Percentiles rank a stretch among this genome's conserved stretches.
Conservation (phyloP, 208 protist genomes). For the Vickermania spadyakhi region DNA sequence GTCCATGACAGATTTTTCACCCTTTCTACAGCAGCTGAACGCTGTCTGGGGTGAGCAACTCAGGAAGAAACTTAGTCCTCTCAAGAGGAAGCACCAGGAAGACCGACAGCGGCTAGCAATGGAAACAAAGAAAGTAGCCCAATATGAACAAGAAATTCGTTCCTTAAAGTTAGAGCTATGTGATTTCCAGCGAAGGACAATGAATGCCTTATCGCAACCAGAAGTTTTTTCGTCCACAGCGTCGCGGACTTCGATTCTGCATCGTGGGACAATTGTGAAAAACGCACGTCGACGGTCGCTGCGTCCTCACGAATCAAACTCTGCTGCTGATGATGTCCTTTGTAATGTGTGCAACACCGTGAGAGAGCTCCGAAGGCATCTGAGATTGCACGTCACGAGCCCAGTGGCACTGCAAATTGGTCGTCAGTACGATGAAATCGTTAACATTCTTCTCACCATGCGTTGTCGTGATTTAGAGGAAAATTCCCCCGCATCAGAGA, state of each 20-base stretch:
- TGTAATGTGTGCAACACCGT: constrained; percentile 21
- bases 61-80: constrained; percentile 36
- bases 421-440: constrained; percentile 49
- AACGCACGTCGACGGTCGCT: too few relatives aligned
- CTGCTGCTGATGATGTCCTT: not conserved
- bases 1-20: constrained; percentile 67
- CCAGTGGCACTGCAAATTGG: constrained; percentile 56
- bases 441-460: constrained; percentile 16
- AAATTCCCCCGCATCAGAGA: too few relatives aligned
- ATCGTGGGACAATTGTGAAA: too few relatives aligned
- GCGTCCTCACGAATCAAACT: too few relatives aligned
- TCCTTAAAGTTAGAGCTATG: too few relatives aligned
- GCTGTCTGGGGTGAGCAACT: constrained; percentile 59
- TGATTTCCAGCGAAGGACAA: too few relatives aligned
- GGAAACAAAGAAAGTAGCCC: not conserved
- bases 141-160: too few relatives aligned
- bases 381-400: constrained; percentile 64
- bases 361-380: constrained; percentile 52
- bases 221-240: too few relatives aligned
- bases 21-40: constrained; percentile 75
- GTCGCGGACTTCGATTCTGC: too few relatives aligned
- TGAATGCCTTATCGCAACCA: too few relatives aligned
- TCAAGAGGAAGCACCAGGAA: constrained; percentile 18
- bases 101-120: constrained; percentile 12
- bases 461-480: too few relatives aligned